A percentile compares a stretch with the other conserved stretches of the same genome.
Evolutionary conservation across 2,329 filamentous ascomycete genomes (phyloP).

Genomic region (Diaporthe velutina): DNA sequence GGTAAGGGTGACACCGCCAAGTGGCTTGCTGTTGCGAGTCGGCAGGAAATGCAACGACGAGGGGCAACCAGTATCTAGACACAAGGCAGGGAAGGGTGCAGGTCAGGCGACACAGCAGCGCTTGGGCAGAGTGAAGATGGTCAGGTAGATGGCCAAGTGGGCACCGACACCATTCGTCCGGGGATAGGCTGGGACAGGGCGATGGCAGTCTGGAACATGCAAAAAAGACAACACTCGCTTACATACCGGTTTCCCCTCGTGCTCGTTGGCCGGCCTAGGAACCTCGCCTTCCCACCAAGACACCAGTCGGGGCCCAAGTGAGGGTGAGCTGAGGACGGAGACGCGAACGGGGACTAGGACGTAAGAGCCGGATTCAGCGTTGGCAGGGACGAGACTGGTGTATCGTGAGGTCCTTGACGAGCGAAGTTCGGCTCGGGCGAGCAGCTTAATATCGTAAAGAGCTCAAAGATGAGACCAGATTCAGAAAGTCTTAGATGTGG

Average conservation of each 20-base stretch:
- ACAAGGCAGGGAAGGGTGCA: conserved; percentile 14
- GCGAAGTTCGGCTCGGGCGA: not conserved
- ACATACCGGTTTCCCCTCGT: conserved; percentile 24
- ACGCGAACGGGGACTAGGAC: not conserved
- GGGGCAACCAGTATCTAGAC: not conserved
- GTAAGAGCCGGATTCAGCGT: not conserved
- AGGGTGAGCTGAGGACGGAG: not conserved
- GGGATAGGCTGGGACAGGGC: conserved; percentile 2
- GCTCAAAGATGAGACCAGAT: not conserved
- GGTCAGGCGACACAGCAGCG: conserved; percentile 26
- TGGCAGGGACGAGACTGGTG: conserved; percentile 8
- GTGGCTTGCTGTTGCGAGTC: conserved; percentile 14
- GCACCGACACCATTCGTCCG: not conserved
- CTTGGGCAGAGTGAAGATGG: not conserved
- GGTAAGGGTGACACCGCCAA: not conserved
- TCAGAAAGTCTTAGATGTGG: not conserved
- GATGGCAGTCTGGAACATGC: not conserved
- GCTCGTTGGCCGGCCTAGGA: conserved; percentile 21
- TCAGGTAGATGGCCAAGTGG: conserved; percentile 2
- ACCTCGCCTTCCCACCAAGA: conserved; percentile 4
- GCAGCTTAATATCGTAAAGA: not conserved
- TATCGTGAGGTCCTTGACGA: not conserved
- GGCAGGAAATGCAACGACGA: not conserved
- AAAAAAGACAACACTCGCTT: conserved; percentile 23
- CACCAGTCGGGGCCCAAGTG: not conserved